Conservation (phyloP, 2,329 filamentous ascomycete species). For the Gliomastix tumulicola region DNA sequence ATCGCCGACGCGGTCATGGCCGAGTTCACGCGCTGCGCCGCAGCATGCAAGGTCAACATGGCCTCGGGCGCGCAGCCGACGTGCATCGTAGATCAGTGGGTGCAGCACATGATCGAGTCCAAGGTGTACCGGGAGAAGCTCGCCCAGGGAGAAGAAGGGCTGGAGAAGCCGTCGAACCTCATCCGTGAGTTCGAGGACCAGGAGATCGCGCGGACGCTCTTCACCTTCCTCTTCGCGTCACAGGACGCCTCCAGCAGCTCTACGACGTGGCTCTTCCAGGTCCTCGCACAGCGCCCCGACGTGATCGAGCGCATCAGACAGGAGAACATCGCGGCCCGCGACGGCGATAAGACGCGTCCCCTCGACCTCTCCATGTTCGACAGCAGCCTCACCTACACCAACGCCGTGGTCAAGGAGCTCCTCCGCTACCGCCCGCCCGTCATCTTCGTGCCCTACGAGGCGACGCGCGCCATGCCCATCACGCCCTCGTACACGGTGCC, state of each 20-base stretch:
- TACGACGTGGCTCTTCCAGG: slow-evolving; percentile 45
- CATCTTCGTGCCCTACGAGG: slow-evolving; percentile 46
- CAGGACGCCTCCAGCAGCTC: slow-evolving; percentile 47
- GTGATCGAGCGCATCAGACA: slow-evolving; percentile 35
- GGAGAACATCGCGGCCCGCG: slow-evolving; percentile 36
- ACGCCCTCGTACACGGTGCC: slow-evolving; percentile 39
- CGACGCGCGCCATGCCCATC: slow-evolving; percentile 37
- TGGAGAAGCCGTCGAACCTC: slow-evolving; percentile 35
- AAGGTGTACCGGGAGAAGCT: slow-evolving; percentile 58
- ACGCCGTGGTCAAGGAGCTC: slow-evolving; percentile 45
- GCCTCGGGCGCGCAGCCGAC: slow-evolving; percentile 58
- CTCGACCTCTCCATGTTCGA: slow-evolving; percentile 40
- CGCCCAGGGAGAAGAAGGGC: slow-evolving; percentile 42
- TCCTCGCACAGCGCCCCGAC: slow-evolving; percentile 42
- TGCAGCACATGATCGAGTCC: slow-evolving; percentile 66
- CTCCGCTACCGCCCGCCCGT: slow-evolving; percentile 45
- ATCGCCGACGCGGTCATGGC: slow-evolving; percentile 62
- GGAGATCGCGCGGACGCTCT: slow-evolving; percentile 42
- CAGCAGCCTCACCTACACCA: slow-evolving; percentile 40
- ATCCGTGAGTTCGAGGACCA: slow-evolving; percentile 42
- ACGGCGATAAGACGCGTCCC: slow-evolving; percentile 28
- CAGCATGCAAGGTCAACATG: slow-evolving; percentile 66
- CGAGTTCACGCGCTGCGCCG: slow-evolving; percentile 66
- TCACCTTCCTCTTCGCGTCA: slow-evolving; percentile 46
- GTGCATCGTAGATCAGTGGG: slow-evolving; percentile 75